Conservation (phyloP, 306 rosid genomes). For the Coriaria nepalensis region DNA sequence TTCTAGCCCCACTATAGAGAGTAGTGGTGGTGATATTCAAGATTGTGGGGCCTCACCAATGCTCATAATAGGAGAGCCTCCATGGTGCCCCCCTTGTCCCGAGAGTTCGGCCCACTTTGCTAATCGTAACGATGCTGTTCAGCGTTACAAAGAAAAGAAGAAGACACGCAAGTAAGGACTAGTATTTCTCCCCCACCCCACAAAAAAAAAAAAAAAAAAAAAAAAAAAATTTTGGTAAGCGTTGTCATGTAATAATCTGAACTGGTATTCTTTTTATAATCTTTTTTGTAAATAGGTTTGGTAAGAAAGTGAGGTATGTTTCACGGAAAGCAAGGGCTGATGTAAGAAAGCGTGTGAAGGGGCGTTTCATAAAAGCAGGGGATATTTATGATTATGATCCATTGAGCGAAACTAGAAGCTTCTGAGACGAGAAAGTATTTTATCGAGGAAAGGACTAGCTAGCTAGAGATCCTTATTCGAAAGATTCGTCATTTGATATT, state of each 20-base stretch:
- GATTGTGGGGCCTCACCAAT: conserved; percentile 83
- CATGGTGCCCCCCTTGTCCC: conserved; percentile 72
- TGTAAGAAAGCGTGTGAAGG: conserved; percentile 84
- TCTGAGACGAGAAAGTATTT: too few relatives aligned
- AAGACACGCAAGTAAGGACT: conserved; percentile 65
- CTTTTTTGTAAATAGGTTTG: too few relatives aligned
- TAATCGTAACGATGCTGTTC: conserved; percentile 73
- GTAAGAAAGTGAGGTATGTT: conserved; percentile 76
- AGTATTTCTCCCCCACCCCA: too few relatives aligned
- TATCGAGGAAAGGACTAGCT: too few relatives aligned
- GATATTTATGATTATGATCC: conserved; percentile 76
- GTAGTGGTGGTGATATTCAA: conserved; percentile 57
- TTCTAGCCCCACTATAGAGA: conserved; percentile 57
- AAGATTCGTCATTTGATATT: too few relatives aligned
- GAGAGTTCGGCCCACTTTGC: conserved; percentile 57
- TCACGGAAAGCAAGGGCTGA: conserved; percentile 97
- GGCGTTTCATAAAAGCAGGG: conserved; percentile 91
- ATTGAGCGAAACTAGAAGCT: too few relatives aligned
- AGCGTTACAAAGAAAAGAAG: conserved; percentile 94
- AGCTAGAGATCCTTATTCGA: too few relatives aligned
- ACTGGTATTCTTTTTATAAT: too few relatives aligned
- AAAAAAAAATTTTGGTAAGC: too few relatives aligned
- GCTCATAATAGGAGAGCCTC: conserved; percentile 82
- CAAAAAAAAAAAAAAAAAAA: too few relatives aligned
- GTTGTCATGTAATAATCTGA: too few relatives aligned